These are phyloP conservation scores for Vitis hybrid DNA, from an alignment of 177 flowering plant species.

Conservation along the genomic window DNA sequence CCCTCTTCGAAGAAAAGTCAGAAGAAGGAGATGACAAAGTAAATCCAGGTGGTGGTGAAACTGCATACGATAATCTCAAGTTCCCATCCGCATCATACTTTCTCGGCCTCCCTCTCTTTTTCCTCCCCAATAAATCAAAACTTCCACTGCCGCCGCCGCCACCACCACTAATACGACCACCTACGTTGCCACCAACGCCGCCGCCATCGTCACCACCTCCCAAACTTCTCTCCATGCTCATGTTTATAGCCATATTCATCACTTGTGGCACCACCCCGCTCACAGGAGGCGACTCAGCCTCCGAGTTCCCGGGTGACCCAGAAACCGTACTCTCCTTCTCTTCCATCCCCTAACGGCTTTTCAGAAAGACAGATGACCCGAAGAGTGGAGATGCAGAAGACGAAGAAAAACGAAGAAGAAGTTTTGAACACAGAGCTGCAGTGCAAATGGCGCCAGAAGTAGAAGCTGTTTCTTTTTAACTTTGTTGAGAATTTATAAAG, in stretches of 20 bases:
- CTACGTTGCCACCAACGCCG: neutral
- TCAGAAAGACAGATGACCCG: constrained; percentile 1
- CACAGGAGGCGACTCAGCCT: constrained; percentile 32
- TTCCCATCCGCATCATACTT: constrained; percentile 74
- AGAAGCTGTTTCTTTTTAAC: constrained; percentile 4
- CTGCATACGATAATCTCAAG: constrained; percentile 27
- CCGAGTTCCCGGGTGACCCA: constrained; percentile 39
- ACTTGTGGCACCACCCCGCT: constrained; percentile 19
- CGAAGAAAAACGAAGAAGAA: neutral
- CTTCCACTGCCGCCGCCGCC: constrained; percentile 14
- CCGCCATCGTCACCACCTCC: constrained; percentile 5
- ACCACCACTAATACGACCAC: constrained; percentile 1
- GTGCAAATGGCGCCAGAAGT: constrained; percentile 55
- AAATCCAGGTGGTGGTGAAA: constrained; percentile 32
- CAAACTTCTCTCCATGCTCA: constrained; percentile 24
- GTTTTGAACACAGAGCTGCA: constrained; percentile 9
- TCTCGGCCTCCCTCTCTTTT: constrained; percentile 80
- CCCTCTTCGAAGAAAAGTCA: constrained; percentile 32
- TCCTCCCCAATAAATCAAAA: constrained; percentile 32
- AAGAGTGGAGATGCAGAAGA: neutral
- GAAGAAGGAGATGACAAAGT: constrained; percentile 29
- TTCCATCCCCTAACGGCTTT: constrained; percentile 28
- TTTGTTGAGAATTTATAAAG: constrained; percentile 14
- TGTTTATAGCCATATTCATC: constrained; percentile 22
- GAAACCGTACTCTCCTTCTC: constrained; percentile 51